A percentile compares a stretch with the other conserved stretches of the same genome.
Evolutionary conservation across 2,329 filamentous ascomycete species (phyloP).

Genomic region (Nemania sp.): DNA sequence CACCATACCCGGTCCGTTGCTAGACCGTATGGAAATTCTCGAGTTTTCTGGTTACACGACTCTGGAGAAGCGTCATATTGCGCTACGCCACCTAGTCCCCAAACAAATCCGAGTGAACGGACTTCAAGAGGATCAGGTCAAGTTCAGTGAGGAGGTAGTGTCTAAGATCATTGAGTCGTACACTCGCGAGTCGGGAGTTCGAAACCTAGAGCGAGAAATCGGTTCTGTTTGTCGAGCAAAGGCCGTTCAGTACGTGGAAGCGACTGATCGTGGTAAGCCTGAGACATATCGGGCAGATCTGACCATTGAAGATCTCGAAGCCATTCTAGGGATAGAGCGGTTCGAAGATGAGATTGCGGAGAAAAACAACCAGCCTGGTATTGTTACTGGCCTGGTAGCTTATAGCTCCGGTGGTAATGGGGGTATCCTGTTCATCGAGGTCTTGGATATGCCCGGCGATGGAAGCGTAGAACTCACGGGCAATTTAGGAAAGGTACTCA

Average conservation of each 20-base stretch:
- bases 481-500: conserved; percentile 95
- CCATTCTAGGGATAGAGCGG: conserved; percentile 90
- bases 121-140: conserved; percentile 78
- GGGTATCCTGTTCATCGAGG: conserved; percentile 97
- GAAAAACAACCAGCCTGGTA: conserved; percentile 83
- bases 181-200: conserved; percentile 94
- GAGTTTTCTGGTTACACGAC: conserved; percentile 95
- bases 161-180: conserved; percentile 97
- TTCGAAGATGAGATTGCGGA: conserved; percentile 97
- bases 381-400: conserved; percentile 95
- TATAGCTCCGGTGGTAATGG: conserved; percentile 94
- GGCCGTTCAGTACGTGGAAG: conserved; percentile 93
- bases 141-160: conserved; percentile 83
- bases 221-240: conserved; percentile 94
- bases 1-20: conserved; percentile 90
- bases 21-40: conserved; percentile 98
- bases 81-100: conserved; percentile 90
- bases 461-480: conserved; percentile 95
- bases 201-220: conserved; percentile 95
- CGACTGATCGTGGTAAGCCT: conserved; percentile 77
- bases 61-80: conserved; percentile 95
- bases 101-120: conserved; percentile 96
- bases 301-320: conserved; percentile 83
- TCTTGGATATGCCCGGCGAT: conserved; percentile 94
- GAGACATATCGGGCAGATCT: conserved; percentile 80